Base-by-base conservation (phyloP, 495 filamentous ascomycete species). In the Talaromyces stipitatus region DNA sequence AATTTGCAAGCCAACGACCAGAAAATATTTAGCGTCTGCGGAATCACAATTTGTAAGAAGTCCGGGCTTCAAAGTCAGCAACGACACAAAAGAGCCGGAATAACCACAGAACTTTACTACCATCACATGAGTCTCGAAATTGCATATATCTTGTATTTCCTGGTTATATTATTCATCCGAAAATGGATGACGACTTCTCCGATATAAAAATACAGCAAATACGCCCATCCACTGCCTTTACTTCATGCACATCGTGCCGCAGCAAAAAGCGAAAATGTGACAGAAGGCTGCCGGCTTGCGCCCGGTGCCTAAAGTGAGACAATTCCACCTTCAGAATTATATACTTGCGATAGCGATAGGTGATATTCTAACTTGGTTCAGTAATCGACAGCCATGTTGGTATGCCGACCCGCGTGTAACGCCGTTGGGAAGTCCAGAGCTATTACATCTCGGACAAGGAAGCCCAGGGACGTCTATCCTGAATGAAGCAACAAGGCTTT, bases 231-330 rank as follows among this genome's bases (percentile, higher is more conserved):
- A 24, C 22, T 1, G n/a, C 41, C 16, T 18, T 8, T 18, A 46
- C 22, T 8, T 20, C 41, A 14, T 54, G 50, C 50, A 23, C 27
- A 32, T 12, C 29, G 11, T 54, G 50, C 20, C 29, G 36, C 20
- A 29, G 50, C 8, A 54, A 54, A 20, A 54, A 54, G 29, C 27
- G 50, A 29, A 54, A 54, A 28, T 54, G 50, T 24, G 50, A 54
- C 29, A 54, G 29, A 23, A 54, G 23, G 29, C 14, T 16, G 50
- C 50, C 50, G 16, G 27, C 50, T 4, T 54, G 50, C 36, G 29
- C 16, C 29, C 50, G 50, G 9, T 54, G 50, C n/a, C 14, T 30
- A 14, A 54, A 36, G 50, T 54, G 36, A 12, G 47, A 3, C 23
- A 11, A 16, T 9, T n/a, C 6, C 47, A 10, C 18, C n/a, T n/a